These are phyloP conservation scores for Aspergillus leporis DNA, from an alignment of 495 filamentous ascomycete species.

Conservation along the genomic window DNA sequence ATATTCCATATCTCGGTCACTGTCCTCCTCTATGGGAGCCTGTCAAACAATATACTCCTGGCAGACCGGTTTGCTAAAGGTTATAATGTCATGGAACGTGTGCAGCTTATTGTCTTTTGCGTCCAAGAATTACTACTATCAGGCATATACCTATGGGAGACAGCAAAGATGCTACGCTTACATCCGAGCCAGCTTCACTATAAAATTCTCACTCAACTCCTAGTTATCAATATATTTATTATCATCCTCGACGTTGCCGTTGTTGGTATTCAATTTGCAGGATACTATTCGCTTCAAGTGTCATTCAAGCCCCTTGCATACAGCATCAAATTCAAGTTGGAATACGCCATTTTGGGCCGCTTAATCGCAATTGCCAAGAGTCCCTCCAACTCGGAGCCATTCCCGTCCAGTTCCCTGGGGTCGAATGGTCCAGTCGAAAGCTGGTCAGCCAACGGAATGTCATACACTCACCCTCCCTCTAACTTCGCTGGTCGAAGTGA, in stretches of 20 bases:
- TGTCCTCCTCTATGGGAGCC: conserved; percentile 43
- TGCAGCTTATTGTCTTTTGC: conserved; percentile 55
- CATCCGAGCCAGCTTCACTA: conserved; percentile 27
- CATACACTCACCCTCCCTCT: too few species aligned
- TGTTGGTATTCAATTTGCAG: conserved; percentile 47
- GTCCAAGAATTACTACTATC: conserved; percentile 59
- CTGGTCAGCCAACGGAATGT: not conserved
- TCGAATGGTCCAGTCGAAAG: not conserved
- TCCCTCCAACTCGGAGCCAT: not conserved
- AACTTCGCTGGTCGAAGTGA: too few species aligned
- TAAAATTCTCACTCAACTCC: conserved; percentile 44
- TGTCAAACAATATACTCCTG: conserved; percentile 15
- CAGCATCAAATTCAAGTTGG: conserved; percentile 55
- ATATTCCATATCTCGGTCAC: conserved; percentile 44
- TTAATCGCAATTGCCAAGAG: conserved; percentile 41
- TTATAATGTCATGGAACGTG: conserved; percentile 53
- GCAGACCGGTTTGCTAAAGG: conserved; percentile 32
- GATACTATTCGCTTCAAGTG: conserved; percentile 49
- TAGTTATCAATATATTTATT: conserved; percentile 50
- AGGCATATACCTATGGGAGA: conserved; percentile 56
- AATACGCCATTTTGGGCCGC: conserved; percentile 53
- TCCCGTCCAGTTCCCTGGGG: not conserved
- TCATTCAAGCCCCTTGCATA: conserved; percentile 53
- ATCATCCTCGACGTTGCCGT: conserved; percentile 51
- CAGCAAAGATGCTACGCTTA: conserved; percentile 43